Evolutionary conservation across 352 stramenopile genomes (phyloP).

Genomic region (Phytophthora rubi): DNA sequence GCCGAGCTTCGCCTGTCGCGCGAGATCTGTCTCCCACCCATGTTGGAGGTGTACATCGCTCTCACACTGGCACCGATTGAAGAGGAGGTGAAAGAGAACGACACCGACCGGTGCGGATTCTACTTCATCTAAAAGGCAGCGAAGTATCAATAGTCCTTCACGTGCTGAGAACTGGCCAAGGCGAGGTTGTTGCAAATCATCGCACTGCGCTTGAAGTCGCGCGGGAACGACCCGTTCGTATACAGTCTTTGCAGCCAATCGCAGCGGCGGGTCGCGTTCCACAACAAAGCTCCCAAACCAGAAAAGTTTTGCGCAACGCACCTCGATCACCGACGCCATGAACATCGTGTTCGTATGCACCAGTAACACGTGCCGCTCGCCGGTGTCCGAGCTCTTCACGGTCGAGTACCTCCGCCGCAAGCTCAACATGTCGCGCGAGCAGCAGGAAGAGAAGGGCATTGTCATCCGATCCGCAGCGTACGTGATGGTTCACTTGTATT

Average conservation of each 20-base stretch:
- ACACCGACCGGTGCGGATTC: constrained; percentile 80
- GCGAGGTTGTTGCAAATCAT: constrained; percentile 20
- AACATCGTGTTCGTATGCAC: constrained; percentile 88
- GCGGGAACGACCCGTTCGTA: constrained; percentile 8
- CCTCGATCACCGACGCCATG: constrained; percentile 36
- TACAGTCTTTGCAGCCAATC: constrained; percentile 32
- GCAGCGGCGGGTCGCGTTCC: constrained; percentile 15
- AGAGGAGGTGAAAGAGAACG: constrained; percentile 72
- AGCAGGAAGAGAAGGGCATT: constrained; percentile 74
- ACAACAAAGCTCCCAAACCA: constrained; percentile 18
- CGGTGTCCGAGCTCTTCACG: constrained; percentile 76
- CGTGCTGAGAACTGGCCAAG: neutral
- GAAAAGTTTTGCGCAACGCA: constrained; percentile 8
- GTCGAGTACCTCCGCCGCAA: constrained; percentile 81
- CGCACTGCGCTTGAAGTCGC: constrained; percentile 21
- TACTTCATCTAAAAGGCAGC: constrained; percentile 62
- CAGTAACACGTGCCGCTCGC: constrained; percentile 86
- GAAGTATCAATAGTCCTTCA: neutral
- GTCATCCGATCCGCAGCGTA: constrained; percentile 70
- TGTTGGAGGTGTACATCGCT: constrained; percentile 76
- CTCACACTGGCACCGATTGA: constrained; percentile 57
- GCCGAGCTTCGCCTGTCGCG: constrained; percentile 45
- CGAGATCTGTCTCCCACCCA: constrained; percentile 74
- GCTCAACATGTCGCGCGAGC: constrained; percentile 67
- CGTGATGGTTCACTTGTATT: constrained; percentile 36